Base-by-base conservation (phyloP, 2,329 filamentous ascomycete species). In the Xylaria multiplex region DNA sequence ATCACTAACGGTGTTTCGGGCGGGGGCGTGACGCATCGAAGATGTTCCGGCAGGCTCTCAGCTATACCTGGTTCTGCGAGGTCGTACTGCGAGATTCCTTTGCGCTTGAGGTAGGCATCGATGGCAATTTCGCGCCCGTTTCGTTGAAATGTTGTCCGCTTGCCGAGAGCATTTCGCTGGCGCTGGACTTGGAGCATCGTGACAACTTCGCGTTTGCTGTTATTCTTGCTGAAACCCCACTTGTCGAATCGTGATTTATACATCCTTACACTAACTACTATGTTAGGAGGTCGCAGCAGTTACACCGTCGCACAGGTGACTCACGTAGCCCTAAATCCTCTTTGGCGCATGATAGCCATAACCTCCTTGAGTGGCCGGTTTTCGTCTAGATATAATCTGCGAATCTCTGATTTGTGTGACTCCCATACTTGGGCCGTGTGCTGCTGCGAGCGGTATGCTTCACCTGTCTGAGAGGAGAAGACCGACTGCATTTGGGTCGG, bases 171-270 rank as follows among this genome's bases (percentile, higher is more conserved):
- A 70, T 84, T 83, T 49, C 83, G 82, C 70, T 85, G 82, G 52
- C 84, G 84, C 67, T 85, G 85, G 75, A 84, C 82, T 45, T 82
- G 83, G 8, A 85, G 74, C 56, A 85, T 76, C 19, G 80, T 78
- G 71, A 84, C 83, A 7, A 85, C 82, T 63, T 85, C 83, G 30
- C 84, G 83, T 64, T 85, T 83, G 48, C 83, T 85, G 67, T 85
- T 85, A 65, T 85, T 85, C 76, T 85, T 85, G 46, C 83, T 83
- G 67, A 85, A 85, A 0, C 83, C 83, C 83, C 83, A 85, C 67
- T 85, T 82, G 14, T 84, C 84, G 70, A 85, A 85, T 27, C 83
- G 78, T n/a, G 83, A 84, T 71, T 85, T 85, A 74, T 85, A 85
- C 83, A 85, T 85, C 69, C 85, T 84, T 19, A 83, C 82, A 19